Base-by-base conservation (phyloP, 129 eudicot species). In the Flaveria bidentis region DNA sequence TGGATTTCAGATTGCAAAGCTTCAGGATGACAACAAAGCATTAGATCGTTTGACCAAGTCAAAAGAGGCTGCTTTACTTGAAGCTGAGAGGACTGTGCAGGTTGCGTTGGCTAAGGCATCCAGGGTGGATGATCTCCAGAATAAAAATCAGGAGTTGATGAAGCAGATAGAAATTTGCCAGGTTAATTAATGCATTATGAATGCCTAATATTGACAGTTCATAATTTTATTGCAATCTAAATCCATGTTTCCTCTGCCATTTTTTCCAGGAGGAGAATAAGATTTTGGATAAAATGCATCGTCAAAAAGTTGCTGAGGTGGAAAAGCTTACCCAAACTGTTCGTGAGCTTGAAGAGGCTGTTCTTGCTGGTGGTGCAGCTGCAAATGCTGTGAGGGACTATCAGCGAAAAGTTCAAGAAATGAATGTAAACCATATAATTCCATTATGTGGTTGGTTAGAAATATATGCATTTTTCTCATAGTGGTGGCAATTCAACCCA, bases 311-410 rank as follows among this genome's bases (percentile, higher is more conserved):
- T 84, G 96, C 93, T 26, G 98, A 92, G 78, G 96, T 92, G 71
- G 98, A 90, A 82, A 92, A 92, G 83, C 96, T 92, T 53, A 92
- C 92, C 58, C 96, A 89, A 85, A 92, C 96, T 12, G 98, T 92
- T 22, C 91, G 83, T 30, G 98, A 92, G 77, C 98, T 92, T 81
- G 98, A 92, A 78, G 98, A 92, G 85, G 96, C 96, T 56, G 96
- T 89, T 83, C 93, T 90, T 84, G 98, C 98, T 63, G 98, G 98
- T 65, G 98, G 98, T 86, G 98, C 98, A 47, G 96, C 98, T 79
- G 96, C 98, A 47, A 92, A 92, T 70, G 96, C 93, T 83, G 98
- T 92, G 70, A 84, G 98, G 69, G 98, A 92, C 84, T 92, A 92
- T 65, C 98, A 92, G 79, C 83, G 98, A 65, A 92, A 92, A 92